Evolutionary conservation across 164 flowering plant genomes (phyloP).

Genomic region (Sextonia rubra): DNA sequence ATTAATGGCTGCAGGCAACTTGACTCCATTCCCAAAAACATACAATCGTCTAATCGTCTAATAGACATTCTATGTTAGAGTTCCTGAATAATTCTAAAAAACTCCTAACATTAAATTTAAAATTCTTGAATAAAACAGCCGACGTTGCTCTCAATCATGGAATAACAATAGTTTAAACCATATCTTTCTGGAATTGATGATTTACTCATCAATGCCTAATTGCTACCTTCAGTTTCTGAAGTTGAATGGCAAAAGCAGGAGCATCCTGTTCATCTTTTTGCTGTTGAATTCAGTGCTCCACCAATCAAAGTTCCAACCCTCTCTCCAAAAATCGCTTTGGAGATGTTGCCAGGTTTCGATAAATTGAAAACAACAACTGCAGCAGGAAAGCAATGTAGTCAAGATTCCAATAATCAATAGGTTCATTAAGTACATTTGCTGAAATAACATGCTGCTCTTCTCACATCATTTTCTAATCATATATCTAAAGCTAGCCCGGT

Average conservation of each 20-base stretch:
- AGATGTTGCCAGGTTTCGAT: slow-evolving; percentile 71
- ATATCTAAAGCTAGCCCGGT: not conserved
- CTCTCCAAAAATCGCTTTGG: slow-evolving; percentile 84
- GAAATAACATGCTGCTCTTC: not conserved
- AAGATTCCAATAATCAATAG: not conserved
- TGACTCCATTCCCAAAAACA: too few relatives aligned
- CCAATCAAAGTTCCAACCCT: slow-evolving; percentile 93
- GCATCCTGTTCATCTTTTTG: slow-evolving; percentile 21
- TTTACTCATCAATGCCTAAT: not conserved
- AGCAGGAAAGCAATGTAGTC: slow-evolving; percentile 8
- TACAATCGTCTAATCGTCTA: too few relatives aligned
- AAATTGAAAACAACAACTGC: slow-evolving; percentile 97
- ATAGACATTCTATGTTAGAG: too few relatives aligned
- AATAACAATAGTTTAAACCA: too few relatives aligned
- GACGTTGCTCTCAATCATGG: too few relatives aligned
- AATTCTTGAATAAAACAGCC: too few relatives aligned
- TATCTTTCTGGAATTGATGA: not conserved
- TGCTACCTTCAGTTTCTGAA: not conserved
- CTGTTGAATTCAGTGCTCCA: slow-evolving; percentile 37
- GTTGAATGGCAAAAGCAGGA: not conserved
- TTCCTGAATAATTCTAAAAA: too few relatives aligned
- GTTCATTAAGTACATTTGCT: not conserved
- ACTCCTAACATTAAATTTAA: too few relatives aligned
- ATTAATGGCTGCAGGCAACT: too few relatives aligned
- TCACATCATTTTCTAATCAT: not conserved